Base-by-base conservation (phyloP, 306 rosid species). In the Dicorynia guianensis region DNA sequence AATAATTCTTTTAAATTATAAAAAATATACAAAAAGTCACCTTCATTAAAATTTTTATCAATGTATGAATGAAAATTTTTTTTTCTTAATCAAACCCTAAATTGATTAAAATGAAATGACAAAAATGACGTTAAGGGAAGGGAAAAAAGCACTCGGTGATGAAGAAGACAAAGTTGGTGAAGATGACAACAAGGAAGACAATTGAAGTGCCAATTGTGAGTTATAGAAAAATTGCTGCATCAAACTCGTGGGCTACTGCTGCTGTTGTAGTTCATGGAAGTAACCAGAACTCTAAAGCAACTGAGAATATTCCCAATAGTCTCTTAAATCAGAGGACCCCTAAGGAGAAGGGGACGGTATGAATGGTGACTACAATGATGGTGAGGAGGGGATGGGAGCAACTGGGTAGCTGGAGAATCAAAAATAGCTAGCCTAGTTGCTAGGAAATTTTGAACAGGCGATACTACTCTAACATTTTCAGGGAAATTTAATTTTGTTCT, bases 401-500 rank as follows among this genome's bases (percentile, higher is more conserved):
- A 61, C n/a, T 65, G 71, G 18, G 79, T 8, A 55, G 81, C 18
- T 0, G 74, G n/a, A 11, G 75, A 42, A 25, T 40, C 30, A 1
- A 69, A 48, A 17, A 69, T 47, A 56, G 46, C 1, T 11, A 74
- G 11, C 17, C 33, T 39, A 1, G 53, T 12, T 34, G 77, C 14
- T 4, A 87, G 17, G 25, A 42, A 38, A 36, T 47, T 12, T 12
- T 61, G 87, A 4, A 53, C 11, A 0, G 85, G 84, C 7, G 80
- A 79, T 8, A 87, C 39, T 25, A 78, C 34, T 68, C 91, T 69
- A 30, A 90, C 98, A 58, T 96, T 84, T 78, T 96, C 99, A 1
- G 99, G 99, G 81, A 96, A 96, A 76, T 96, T 96, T 0, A 96
- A 89, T 38, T 96, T 96, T 14, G 99, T 98, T 69, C 93, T 87